Conservation (phyloP, 1,284 basidiomycete species). For the Fistulinella cinereoalba region DNA sequence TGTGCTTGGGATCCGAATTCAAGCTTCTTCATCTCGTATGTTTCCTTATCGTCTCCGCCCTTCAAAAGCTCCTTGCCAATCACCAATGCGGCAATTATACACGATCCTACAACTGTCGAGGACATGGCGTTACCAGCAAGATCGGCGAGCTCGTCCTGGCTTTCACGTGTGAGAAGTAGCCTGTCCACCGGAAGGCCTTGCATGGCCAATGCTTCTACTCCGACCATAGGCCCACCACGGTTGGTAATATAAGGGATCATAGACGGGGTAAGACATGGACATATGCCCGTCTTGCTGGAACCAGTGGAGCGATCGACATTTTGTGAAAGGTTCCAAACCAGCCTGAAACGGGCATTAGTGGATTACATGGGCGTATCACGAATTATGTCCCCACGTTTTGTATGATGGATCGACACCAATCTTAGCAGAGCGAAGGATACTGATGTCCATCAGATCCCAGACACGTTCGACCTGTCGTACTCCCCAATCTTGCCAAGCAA, state of each 20-base stretch:
- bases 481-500: slow-evolving; percentile 94
- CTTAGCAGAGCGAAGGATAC: slow-evolving; percentile 76
- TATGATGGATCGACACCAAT: slow-evolving; percentile 81
- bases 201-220: slow-evolving; percentile 88
- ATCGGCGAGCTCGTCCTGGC: slow-evolving; percentile 91
- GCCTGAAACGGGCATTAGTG: slow-evolving; percentile 40
- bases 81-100: slow-evolving; percentile 81
- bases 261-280: slow-evolving; percentile 89
- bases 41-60: slow-evolving; percentile 56
- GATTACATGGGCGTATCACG: slow-evolving; percentile 6
- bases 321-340: slow-evolving; percentile 97
- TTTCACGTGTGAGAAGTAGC: slow-evolving; percentile 88
- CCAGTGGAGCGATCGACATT: slow-evolving; percentile 91
- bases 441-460: slow-evolving; percentile 93
- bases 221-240: slow-evolving; percentile 95
- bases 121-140: slow-evolving; percentile 97
- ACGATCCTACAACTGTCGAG: slow-evolving; percentile 90
- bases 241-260: slow-evolving; percentile 97
- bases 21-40: slow-evolving; percentile 59
- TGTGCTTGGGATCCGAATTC: slow-evolving; percentile 39
- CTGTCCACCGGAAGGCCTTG: slow-evolving; percentile 93
- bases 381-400: slow-evolving; percentile 66
- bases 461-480: slow-evolving; percentile 89
- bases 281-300: slow-evolving; percentile 78
- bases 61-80: slow-evolving; percentile 65